Conservation (phyloP, 1,284 basidiomycete genomes). For the Sphaerobolus stellatus region DNA sequence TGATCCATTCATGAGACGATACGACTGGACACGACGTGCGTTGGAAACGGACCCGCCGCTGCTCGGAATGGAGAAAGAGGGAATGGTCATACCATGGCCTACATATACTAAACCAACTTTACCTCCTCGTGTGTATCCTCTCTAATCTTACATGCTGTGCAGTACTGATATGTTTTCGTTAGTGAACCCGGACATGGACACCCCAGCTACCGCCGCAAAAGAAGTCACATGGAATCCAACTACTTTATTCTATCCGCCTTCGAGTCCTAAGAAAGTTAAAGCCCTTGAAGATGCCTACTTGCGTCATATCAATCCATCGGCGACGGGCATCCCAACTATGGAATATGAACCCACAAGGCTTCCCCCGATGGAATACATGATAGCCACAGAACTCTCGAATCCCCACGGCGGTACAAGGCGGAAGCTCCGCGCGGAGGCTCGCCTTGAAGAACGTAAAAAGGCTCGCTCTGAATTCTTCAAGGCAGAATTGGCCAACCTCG, state of each 20-base stretch:
- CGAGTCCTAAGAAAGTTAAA: conserved; percentile 51
- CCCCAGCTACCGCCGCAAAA: conserved; percentile 52
- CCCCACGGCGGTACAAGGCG: conserved; percentile 79
- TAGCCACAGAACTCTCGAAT: conserved; percentile 70
- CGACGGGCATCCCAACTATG: not conserved
- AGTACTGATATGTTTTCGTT: conserved; percentile 1
- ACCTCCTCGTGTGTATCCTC: conserved; percentile 46
- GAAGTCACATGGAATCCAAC: conserved; percentile 69
- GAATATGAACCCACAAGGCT: conserved; percentile 24
- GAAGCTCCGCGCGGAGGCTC: conserved; percentile 63
- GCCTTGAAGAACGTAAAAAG: conserved; percentile 43
- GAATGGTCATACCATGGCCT: conserved; percentile 56
- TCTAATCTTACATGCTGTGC: conserved; percentile 11
- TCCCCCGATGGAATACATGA: conserved; percentile 60
- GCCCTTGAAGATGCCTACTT: conserved; percentile 51
- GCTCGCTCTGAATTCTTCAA: conserved; percentile 50
- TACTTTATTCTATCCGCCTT: conserved; percentile 35
- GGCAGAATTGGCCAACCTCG: conserved; percentile 53
- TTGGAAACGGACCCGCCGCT: conserved; percentile 60
- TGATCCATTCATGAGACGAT: conserved; percentile 49
- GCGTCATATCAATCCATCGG: conserved; percentile 40
- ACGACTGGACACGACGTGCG: conserved; percentile 67
- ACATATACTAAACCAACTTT: conserved; percentile 40
- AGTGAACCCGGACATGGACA: conserved; percentile 49
- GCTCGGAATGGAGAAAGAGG: conserved; percentile 41